A percentile compares a stretch with the other conserved stretches of the same genome.
phyloP scores from a whole-genome alignment of 2,329 filamentous ascomycete species.

The Thielaviopsis populi region DNA sequence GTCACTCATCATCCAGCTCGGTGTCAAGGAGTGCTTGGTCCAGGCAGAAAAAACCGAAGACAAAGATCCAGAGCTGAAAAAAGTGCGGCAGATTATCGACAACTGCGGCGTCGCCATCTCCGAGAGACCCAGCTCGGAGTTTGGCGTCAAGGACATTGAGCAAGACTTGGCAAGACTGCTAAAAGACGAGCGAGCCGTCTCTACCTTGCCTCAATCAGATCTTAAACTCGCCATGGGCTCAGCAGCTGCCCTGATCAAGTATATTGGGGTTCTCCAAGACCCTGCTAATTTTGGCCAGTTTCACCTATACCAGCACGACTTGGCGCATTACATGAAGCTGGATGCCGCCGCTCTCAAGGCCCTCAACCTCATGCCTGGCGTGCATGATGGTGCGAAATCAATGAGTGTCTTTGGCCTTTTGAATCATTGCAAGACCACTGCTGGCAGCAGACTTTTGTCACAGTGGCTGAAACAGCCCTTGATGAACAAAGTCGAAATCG shows the following conservation, averaged over 20 bases:
- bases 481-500: constrained; percentile 80
- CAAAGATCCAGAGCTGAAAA: constrained; percentile 65
- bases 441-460: constrained; percentile 74
- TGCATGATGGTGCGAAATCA: constrained; percentile 83
- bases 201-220: constrained; percentile 73
- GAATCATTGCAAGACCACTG: constrained; percentile 94
- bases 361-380: constrained; percentile 91
- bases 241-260: constrained; percentile 85
- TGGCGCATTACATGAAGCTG: constrained; percentile 96
- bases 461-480: constrained; percentile 97
- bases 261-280: constrained; percentile 79
- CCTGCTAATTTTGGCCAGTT: constrained; percentile 93
- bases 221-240: constrained; percentile 93
- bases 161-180: constrained; percentile 80
- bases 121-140: constrained; percentile 62
- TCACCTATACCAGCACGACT: constrained; percentile 89
- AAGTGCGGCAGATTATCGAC: constrained; percentile 77
- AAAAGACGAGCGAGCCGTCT: constrained; percentile 67
- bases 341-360: constrained; percentile 89
- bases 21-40: constrained; percentile 86
- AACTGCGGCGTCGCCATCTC: constrained; percentile 84
- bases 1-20: constrained; percentile 86
- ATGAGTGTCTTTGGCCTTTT: constrained; percentile 93
- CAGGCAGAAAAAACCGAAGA: constrained; percentile 75
- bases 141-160: constrained; percentile 82